Percentiles rank a stretch among this genome's conserved stretches.
phyloP scores from a whole-genome alignment of 441 rosid genomes.

The Capsella rubella region DNA sequence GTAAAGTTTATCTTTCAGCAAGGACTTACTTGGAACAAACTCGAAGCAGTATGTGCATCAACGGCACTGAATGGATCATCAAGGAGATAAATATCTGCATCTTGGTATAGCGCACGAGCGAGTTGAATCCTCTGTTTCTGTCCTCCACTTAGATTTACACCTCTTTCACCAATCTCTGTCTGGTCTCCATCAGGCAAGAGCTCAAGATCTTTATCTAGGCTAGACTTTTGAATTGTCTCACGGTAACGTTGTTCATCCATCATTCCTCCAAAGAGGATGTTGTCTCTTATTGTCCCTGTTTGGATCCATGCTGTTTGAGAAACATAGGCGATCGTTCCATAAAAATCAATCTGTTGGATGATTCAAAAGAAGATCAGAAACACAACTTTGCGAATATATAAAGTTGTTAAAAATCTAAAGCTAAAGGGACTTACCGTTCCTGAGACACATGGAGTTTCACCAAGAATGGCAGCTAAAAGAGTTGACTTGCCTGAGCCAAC shows the following conservation, averaged over 20 bases:
- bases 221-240: constrained; percentile 86
- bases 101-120: constrained; percentile 95
- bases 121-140: constrained; percentile 98
- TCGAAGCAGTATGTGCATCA: constrained; percentile 95
- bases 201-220: constrained; percentile 89
- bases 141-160: constrained; percentile 97
- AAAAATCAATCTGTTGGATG: constrained; percentile 67
- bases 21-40: constrained; percentile 76
- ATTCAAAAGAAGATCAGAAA: constrained; percentile 16
- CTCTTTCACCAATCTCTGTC: constrained; percentile 98
- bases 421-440: constrained; percentile 69
- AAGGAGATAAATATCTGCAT: constrained; percentile 90
- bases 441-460: constrained; percentile 73
- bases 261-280: constrained; percentile 81
- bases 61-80: constrained; percentile 99
- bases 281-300: constrained; percentile 84
- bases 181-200: constrained; percentile 85
- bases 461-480: constrained; percentile 86
- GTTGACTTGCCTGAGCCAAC: constrained; percentile 99
- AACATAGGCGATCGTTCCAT: constrained; percentile 88
- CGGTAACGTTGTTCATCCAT: constrained; percentile 73
- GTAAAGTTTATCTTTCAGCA: neutral
- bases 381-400: neutral
- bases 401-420: neutral
- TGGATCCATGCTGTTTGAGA: constrained; percentile 99